Percentiles rank a stretch among this genome's conserved stretches.
Evolutionary conservation across 495 filamentous ascomycete genomes (phyloP).

Genomic region (Daldinia childiae): DNA sequence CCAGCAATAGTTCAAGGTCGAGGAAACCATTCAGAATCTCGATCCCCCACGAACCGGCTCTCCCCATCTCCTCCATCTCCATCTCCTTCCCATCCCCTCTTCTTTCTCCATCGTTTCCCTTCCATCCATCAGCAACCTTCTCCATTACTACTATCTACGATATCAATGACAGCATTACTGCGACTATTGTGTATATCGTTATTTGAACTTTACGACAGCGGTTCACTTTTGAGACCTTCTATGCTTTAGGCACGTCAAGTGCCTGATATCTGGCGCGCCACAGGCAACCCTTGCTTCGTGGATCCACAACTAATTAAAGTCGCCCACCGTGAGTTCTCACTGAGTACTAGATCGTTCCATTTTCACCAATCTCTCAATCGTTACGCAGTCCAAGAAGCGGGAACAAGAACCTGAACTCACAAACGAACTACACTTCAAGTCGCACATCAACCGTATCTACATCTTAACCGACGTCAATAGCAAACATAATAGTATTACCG

Average conservation of each 20-base stretch:
- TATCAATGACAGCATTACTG: slow-evolving; percentile 25
- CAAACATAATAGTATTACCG: slow-evolving; percentile 14
- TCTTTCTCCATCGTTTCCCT: slow-evolving; percentile 20
- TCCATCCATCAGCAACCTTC: slow-evolving; percentile 9
- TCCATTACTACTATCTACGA: slow-evolving; percentile 4
- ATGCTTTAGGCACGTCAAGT: slow-evolving; percentile 37
- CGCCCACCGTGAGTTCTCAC: slow-evolving; percentile 40
- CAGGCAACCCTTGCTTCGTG: slow-evolving; percentile 45
- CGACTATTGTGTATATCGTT: slow-evolving; percentile 34
- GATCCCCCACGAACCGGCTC: slow-evolving; percentile 41
- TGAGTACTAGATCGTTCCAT: slow-evolving; percentile 42
- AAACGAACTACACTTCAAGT: slow-evolving; percentile 16
- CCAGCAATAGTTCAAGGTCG: slow-evolving; percentile 21
- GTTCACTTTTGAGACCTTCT: slow-evolving; percentile 41
- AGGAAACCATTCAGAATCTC: slow-evolving; percentile 37
- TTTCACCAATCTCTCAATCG: slow-evolving; percentile 32
- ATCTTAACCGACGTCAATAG: slow-evolving; percentile 22
- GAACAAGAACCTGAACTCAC: slow-evolving; percentile 19
- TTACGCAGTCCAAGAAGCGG: slow-evolving; percentile 30
- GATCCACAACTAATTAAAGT: slow-evolving; percentile 48
- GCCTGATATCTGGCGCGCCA: slow-evolving; percentile 45
- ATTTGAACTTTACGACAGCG: slow-evolving; percentile 38
- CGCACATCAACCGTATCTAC: slow-evolving; percentile 8
- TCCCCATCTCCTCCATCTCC: slow-evolving; percentile 13
- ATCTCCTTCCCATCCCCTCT: slow-evolving; percentile 9